Conservation (phyloP, 1,284 basidiomycete genomes). For the Leucoagaricus sp. region DNA sequence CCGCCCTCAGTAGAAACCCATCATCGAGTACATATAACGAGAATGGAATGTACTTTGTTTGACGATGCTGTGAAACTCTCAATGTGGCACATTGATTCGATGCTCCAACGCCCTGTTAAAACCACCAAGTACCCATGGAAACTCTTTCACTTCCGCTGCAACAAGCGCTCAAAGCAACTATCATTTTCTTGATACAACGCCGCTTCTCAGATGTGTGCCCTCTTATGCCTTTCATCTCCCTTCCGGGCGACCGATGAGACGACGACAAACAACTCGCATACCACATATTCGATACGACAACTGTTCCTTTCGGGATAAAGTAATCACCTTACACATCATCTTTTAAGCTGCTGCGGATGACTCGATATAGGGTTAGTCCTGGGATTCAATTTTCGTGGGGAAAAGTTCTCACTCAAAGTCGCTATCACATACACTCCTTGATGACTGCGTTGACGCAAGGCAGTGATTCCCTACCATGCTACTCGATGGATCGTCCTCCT, state of each 20-base stretch:
- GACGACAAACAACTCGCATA: no score
- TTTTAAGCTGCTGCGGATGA: constrained; percentile 25
- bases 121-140: no score
- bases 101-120: no score
- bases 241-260: no score
- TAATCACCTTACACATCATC: constrained; percentile 35
- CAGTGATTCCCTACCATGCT: constrained; percentile 27
- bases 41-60: not conserved
- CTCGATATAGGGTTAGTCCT: no score
- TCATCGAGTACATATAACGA: not conserved
- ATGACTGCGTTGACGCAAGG: constrained; percentile 26
- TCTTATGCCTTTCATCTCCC: no score
- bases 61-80: not conserved
- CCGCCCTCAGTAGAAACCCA: not conserved
- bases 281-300: constrained; percentile 31
- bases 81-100: not conserved
- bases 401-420: no score
- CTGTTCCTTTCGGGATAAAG: constrained; percentile 32
- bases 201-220: no score
- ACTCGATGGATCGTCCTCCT: constrained; percentile 32
- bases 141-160: no score
- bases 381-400: no score
- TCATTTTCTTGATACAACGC: no score
- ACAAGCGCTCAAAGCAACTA: no score
- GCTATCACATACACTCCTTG: constrained; percentile 20